phyloP scores from a whole-genome alignment of 345 rosid genomes.

The Microthlaspi erraticum region DNA sequence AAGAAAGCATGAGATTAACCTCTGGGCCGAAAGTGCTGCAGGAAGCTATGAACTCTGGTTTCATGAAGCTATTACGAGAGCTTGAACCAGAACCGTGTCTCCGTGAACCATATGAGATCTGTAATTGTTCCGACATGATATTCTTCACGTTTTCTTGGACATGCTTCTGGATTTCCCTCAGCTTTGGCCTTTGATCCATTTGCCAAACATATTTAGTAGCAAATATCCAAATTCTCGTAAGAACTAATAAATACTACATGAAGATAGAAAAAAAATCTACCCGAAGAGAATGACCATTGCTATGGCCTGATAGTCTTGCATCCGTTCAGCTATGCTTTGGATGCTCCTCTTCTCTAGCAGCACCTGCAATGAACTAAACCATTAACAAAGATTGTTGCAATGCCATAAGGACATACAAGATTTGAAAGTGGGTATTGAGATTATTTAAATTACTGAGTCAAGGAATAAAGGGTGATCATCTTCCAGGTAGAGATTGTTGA shows the following conservation, averaged over 20 bases:
- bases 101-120: slow-evolving; percentile 48
- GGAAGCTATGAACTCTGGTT: slow-evolving; percentile 74
- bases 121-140: slow-evolving; percentile 77
- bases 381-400: neutral
- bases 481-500: slow-evolving; percentile 66
- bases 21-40: slow-evolving; percentile 82
- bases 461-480: slow-evolving; percentile 71
- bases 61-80: slow-evolving; percentile 38
- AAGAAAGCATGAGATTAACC: slow-evolving; percentile 47
- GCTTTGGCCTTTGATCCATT: slow-evolving; percentile 63
- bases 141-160: slow-evolving; percentile 79
- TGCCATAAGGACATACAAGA: neutral
- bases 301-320: slow-evolving; percentile 78
- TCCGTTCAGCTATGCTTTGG: slow-evolving; percentile 55
- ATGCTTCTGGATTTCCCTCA: slow-evolving; percentile 66
- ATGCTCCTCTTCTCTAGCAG: slow-evolving; percentile 66
- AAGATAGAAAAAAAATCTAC: slow-evolving; percentile 42
- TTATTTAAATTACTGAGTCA: slow-evolving; percentile 61
- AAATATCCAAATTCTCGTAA: slow-evolving; percentile 12
- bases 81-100: slow-evolving; percentile 41
- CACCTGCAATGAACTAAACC: slow-evolving; percentile 52
- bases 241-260: neutral
- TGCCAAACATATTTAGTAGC: slow-evolving; percentile 27
- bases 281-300: slow-evolving; percentile 89
- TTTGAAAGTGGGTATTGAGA: neutral